Conservation (phyloP, 768 basidiomycete species). For the Phylloporus sp. region DNA sequence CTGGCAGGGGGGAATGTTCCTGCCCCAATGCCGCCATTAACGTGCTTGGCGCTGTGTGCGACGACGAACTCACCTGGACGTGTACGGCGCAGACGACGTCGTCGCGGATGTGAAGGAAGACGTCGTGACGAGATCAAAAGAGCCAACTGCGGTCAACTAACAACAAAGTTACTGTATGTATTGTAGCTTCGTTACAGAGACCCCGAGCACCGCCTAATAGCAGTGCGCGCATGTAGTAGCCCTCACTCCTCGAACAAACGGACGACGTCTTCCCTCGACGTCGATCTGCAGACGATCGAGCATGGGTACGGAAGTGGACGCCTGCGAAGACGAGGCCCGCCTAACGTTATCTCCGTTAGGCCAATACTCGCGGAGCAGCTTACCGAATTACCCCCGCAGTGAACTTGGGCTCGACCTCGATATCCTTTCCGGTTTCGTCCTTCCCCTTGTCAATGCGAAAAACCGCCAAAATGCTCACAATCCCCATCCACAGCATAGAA, state of each 20-base stretch:
- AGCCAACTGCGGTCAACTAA: background rate
- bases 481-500: conserved; percentile 27
- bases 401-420: conserved; percentile 27
- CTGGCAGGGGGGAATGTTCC: conserved; percentile 10
- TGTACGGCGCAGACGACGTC: conserved; percentile 10
- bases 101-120: conserved; percentile 4
- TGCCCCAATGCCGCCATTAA: conserved; percentile 9
- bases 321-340: conserved; percentile 17
- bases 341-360: conserved; percentile 12
- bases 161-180: too few species aligned
- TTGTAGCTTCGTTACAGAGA: conserved; percentile 6
- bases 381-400: conserved; percentile 30
- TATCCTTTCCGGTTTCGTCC: conserved; percentile 20
- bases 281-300: conserved; percentile 27
- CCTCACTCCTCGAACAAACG: conserved; percentile 15
- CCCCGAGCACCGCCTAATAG: conserved; percentile 21
- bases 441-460: conserved; percentile 21
- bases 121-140: background rate
- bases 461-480: conserved; percentile 26
- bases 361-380: conserved; percentile 11
- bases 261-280: conserved; percentile 18
- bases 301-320: conserved; percentile 29
- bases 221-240: background rate
- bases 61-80: conserved; percentile 13
- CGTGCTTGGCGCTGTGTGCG: background rate